Evolutionary conservation across 2,329 filamentous ascomycete genomes (phyloP).

Genomic region (Malbranchea cinnamomea): DNA sequence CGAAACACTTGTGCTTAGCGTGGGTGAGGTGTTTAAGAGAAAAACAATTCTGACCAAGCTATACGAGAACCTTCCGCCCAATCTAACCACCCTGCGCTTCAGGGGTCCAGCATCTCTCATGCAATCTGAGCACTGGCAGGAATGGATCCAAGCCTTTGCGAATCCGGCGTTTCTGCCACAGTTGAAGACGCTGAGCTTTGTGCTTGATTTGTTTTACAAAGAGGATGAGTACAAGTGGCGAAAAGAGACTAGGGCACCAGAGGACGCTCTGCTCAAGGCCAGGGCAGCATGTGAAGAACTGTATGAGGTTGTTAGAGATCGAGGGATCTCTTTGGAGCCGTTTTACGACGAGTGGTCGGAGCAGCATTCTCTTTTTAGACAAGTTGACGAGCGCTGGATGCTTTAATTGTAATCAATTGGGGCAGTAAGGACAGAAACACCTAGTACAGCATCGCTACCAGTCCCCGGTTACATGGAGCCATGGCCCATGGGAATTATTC

Average conservation of each 20-base stretch:
- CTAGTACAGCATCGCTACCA: too few species aligned
- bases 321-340: slow-evolving; percentile 11
- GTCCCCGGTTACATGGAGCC: too few species aligned
- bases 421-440: too few species aligned
- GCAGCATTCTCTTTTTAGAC: slow-evolving; percentile 1
- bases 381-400: slow-evolving; percentile 15
- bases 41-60: slow-evolving; percentile 9
- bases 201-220: slow-evolving; percentile 13
- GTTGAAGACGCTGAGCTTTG: slow-evolving; percentile 12
- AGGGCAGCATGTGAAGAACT: slow-evolving; percentile 11
- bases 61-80: slow-evolving; percentile 12
- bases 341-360: slow-evolving; percentile 10
- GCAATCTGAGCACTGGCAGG: slow-evolving; percentile 10
- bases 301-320: slow-evolving; percentile 8
- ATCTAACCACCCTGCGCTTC: slow-evolving; percentile 14
- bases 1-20: slow-evolving; percentile 11
- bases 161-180: slow-evolving; percentile 12
- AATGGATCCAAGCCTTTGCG: slow-evolving; percentile 14
- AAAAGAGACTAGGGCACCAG: slow-evolving; percentile 3
- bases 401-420: too few species aligned
- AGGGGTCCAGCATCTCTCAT: slow-evolving; percentile 13
- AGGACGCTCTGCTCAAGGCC: slow-evolving; percentile 8
- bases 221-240: background rate
- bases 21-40: slow-evolving; percentile 14
- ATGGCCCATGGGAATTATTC: too few species aligned